Base-by-base conservation (phyloP, 73 alveolate genomes). In the Breviolum minutum region DNA sequence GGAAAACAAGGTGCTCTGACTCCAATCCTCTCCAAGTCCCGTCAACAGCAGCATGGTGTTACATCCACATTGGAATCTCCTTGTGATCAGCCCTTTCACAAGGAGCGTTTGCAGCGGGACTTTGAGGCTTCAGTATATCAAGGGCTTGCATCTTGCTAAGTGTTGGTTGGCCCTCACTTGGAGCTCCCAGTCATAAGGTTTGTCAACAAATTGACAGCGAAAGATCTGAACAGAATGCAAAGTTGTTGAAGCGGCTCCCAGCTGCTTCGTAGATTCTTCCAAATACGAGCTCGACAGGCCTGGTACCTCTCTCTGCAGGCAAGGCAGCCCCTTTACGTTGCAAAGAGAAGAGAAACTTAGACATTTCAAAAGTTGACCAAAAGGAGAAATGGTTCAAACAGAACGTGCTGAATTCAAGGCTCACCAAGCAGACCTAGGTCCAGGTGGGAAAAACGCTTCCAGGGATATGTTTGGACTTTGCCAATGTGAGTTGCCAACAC, bases 91-190 rank as follows among this genome's bases (percentile, higher is more conserved):
- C 2, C 2, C 54, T 40, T 40, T 40, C 54, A 40, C 54, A 40
- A 87, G 95, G 95, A 71, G 85, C 95, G 95, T 5, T 69, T 88
- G 95, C 95, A 88, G 95, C 95, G 95, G 40, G 95, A 88, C 95
- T 88, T 88, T 24, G 95, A 88, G 95, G 95, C 76, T 29, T 40
- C 54, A 40, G 54, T 40, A 40, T 40, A 40, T 40, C 54, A 40
- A 68, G 24, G 24, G 77, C 2, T 17, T 68, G 77, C 8, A 22
- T 17, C n/a, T 68, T 68, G 77, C 24, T 68, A 68, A 22, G 8
- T 68, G 77, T 68, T 68, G 11, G 74, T 11, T 68, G 77, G 77
- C 77, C 77, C 77, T 2, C 24, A 22, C 77, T 68, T 14, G 2
- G 24, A 14, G 77, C n/a, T 68, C 54, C 54, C 54, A 40, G 54